Base-by-base conservation (phyloP, 345 rosid species). In the Citrus reticulata region DNA sequence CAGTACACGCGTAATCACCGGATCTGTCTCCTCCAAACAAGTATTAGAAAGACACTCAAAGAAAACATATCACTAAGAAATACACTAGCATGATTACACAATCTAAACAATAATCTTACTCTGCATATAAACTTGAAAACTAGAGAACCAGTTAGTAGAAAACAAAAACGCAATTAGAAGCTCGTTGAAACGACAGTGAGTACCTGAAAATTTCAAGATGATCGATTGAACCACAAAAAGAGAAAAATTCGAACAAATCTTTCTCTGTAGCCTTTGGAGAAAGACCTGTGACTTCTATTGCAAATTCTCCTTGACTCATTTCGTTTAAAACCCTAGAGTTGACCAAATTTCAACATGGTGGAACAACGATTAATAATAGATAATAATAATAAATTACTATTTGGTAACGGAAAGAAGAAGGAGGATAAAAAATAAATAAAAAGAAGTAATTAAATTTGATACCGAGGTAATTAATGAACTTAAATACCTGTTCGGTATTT, bases 241-340 rank as follows among this genome's bases (percentile, higher is more conserved):
- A 87, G 83, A 94, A 94, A 80, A 94, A 92, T 13, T 92, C 98
- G 24, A 77, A 59, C 46, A 94, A 84, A 79, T 90, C 91, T 60
- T 79, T 86, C 87, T 91, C 97, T 16, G 92, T 85, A 49, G 90
- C 85, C 51, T 84, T 85, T 51, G 95, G 91, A 67, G 98, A 86
- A 68, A 94, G 85, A 19, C 94, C 93, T 3, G 92, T 90, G 14
- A 92, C 93, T 82, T 92, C 95, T 32, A 92, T 86, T 6, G 88
- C 72, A 27, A 86, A 87, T 27, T 89, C 91, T 49, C 55, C 82
- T 72, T 80, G 83, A 78, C 80, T 81, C 98, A 94, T 94, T 78
- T 77, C 81, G 27, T 29, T 68, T 74, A 54, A 42, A 61, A 40
- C 19, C 37, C 66, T 77, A 37, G 42, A 25, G 25, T 58, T 40